Percentiles rank a stretch among this genome's conserved stretches.
phyloP scores from a whole-genome alignment of 2,329 filamentous ascomycete species.

The Monosporascus sp. region DNA sequence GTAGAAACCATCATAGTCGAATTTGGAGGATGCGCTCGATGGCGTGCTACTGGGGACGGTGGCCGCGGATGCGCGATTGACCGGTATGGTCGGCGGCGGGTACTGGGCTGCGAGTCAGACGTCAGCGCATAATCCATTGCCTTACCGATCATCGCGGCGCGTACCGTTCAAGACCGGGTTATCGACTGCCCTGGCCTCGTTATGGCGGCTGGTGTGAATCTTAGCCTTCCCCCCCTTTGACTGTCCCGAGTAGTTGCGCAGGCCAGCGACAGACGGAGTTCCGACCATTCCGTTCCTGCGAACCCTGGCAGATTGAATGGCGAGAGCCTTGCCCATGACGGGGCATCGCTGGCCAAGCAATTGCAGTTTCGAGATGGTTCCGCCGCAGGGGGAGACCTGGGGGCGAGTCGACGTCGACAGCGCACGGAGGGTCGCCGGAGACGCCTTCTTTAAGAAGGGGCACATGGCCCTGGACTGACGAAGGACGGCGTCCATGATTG shows the following conservation, averaged over 20 bases:
- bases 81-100: conserved; percentile 25
- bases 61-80: conserved; percentile 24
- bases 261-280: conserved; percentile 40
- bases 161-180: conserved; percentile 48
- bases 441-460: conserved; percentile 93
- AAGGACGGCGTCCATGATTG: conserved; percentile 82
- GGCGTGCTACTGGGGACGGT: conserved; percentile 19
- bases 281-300: conserved; percentile 35
- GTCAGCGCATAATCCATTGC: conserved; percentile 12
- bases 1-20: conserved; percentile 92
- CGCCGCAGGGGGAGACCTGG: conserved; percentile 70
- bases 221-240: conserved; percentile 59
- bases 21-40: conserved; percentile 47
- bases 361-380: conserved; percentile 95
- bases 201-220: conserved; percentile 73
- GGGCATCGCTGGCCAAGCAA: conserved; percentile 91
- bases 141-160: conserved; percentile 8
- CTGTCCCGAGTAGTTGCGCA: conserved; percentile 47
- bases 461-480: conserved; percentile 96
- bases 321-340: conserved; percentile 96
- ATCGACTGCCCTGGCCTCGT: conserved; percentile 75
- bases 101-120: conserved; percentile 25
- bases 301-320: conserved; percentile 67
- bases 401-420: conserved; percentile 70
- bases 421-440: conserved; percentile 83